Evolutionary conservation across 495 filamentous ascomycete genomes (phyloP).

Genomic region (Neurospora sp.): DNA sequence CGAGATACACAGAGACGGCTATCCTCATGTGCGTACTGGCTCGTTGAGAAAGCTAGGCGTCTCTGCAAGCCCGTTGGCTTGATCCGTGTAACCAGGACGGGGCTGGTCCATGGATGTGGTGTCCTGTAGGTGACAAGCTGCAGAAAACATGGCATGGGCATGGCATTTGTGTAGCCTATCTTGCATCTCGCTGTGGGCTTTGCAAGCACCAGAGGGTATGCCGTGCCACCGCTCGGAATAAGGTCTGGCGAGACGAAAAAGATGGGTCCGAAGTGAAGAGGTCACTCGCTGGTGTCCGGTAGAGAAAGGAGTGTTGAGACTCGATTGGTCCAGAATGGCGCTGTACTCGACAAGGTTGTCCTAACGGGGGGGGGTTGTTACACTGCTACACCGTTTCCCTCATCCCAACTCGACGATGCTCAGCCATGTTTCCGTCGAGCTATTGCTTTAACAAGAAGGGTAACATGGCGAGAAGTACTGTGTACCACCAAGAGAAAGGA

Average conservation of each 20-base stretch:
- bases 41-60: not conserved
- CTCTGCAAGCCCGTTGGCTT: not conserved
- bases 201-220: not conserved
- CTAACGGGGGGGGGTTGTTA: not conserved
- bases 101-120: not conserved
- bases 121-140: constrained; percentile 8
- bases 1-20: constrained; percentile 4
- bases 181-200: not conserved
- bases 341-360: not conserved
- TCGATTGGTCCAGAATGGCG: constrained; percentile 1
- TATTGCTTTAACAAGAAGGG: not conserved
- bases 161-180: constrained; percentile 4
- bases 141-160: constrained; percentile 4
- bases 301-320: not conserved
- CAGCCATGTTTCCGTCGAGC: not conserved
- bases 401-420: not conserved
- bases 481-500: not conserved
- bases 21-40: constrained; percentile 3
- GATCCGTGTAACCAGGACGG: not conserved
- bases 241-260: not conserved
- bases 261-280: not conserved
- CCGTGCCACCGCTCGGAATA: not conserved
- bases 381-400: not conserved
- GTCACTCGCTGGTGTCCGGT: not conserved
- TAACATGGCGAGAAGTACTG: not conserved